A percentile compares a stretch with the other conserved stretches of the same genome.
Evolutionary conservation across 2,329 filamentous ascomycete genomes (phyloP).

Genomic region (Metarhizium album): DNA sequence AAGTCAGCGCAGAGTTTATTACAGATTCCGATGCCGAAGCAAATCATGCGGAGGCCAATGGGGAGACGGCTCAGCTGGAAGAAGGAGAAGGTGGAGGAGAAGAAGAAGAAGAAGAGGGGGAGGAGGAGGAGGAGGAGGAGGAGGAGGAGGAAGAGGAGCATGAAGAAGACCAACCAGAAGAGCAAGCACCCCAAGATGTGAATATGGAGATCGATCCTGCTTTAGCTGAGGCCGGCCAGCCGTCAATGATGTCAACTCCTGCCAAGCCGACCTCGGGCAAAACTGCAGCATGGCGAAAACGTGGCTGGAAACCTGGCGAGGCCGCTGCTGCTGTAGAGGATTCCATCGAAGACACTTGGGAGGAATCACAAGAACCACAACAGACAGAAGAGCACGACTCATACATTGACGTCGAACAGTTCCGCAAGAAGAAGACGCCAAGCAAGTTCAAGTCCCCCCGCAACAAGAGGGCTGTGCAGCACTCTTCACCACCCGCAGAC

Average conservation of each 20-base stretch:
- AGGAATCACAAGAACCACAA: slow-evolving; percentile 4
- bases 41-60: slow-evolving; percentile 8
- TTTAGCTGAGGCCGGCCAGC: slow-evolving; percentile 10
- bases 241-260: slow-evolving; percentile 17
- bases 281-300: slow-evolving; percentile 13
- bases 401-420: slow-evolving; percentile 16
- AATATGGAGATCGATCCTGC: slow-evolving; percentile 24
- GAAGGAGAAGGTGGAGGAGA: neutral
- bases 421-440: slow-evolving; percentile 18
- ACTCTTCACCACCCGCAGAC: slow-evolving; percentile 7
- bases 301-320: slow-evolving; percentile 14
- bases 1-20: slow-evolving; percentile 19
- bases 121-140: neutral
- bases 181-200: slow-evolving; percentile 13
- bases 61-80: slow-evolving; percentile 5
- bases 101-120: neutral
- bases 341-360: slow-evolving; percentile 20
- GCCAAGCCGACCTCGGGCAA: slow-evolving; percentile 15
- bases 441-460: slow-evolving; percentile 17
- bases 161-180: neutral
- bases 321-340: slow-evolving; percentile 17
- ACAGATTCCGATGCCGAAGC: slow-evolving; percentile 20
- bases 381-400: slow-evolving; percentile 13
- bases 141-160: neutral
- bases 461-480: slow-evolving; percentile 6